phyloP scores from a whole-genome alignment of 2,329 filamentous ascomycete species.

The Madurella fahalii region DNA sequence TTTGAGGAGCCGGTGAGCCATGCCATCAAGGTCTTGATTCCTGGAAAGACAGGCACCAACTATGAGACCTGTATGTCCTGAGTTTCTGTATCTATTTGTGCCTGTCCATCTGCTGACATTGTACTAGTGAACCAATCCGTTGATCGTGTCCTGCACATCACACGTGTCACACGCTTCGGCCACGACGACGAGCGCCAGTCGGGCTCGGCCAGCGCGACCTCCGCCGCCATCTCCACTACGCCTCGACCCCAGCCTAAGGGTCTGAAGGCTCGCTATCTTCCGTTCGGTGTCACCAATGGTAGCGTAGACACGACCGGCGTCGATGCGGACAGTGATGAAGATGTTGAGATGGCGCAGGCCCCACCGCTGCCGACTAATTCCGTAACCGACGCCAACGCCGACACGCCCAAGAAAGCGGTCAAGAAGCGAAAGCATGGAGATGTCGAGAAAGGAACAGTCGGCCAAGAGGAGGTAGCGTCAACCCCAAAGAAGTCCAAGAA shows the following conservation, averaged over 20 bases:
- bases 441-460: slow-evolving; percentile 25
- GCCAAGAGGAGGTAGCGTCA: slow-evolving; percentile 17
- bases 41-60: slow-evolving; percentile 49
- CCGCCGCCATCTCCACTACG: slow-evolving; percentile 47
- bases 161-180: slow-evolving; percentile 57
- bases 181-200: slow-evolving; percentile 32
- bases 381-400: slow-evolving; percentile 17
- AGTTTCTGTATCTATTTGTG: neutral
- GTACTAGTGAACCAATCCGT: slow-evolving; percentile 42
- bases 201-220: slow-evolving; percentile 19
- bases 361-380: slow-evolving; percentile 24
- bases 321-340: slow-evolving; percentile 43
- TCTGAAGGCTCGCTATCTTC: slow-evolving; percentile 62
- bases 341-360: slow-evolving; percentile 42
- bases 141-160: slow-evolving; percentile 60
- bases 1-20: slow-evolving; percentile 49
- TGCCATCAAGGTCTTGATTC: slow-evolving; percentile 58
- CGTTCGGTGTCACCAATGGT: slow-evolving; percentile 52
- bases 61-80: slow-evolving; percentile 50
- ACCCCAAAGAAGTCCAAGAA: slow-evolving; percentile 31
- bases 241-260: slow-evolving; percentile 63
- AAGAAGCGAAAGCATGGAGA: slow-evolving; percentile 40
- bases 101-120: slow-evolving; percentile 30
- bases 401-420: slow-evolving; percentile 10
- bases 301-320: slow-evolving; percentile 36